Evolutionary conservation across 352 stramenopile genomes (phyloP), one percentile per base, ranked within the genome.

Genomic region (Pythium pyrilobum): DNA sequence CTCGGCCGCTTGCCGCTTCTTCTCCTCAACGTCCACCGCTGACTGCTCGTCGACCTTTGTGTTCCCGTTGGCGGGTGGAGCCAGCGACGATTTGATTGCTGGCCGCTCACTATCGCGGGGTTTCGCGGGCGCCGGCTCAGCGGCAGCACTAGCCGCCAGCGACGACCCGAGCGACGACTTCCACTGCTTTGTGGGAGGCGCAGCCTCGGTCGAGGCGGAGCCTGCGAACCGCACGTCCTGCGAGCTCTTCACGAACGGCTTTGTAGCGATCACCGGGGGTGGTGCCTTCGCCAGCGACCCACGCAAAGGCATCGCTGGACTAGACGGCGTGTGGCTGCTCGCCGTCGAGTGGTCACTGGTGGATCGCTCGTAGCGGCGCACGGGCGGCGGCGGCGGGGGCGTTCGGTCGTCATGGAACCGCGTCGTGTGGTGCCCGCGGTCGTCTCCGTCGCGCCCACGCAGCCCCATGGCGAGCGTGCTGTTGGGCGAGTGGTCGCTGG

Each of bases 161-260:
- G 47, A 49, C 3, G 51, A 43, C 15, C 13, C 21, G 28, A 62
- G 44, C 4, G 54, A 62, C 16, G 54, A 62, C 29, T 28, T 41
- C 16, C 53, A 54, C 34, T 50, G n/a, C n/a, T n/a, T n/a, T n/a
- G n/a, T 58, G 13, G 40, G 18, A 15, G 25, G 39, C n/a, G 40
- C 38, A 31, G 27, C 12, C n/a, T n/a, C n/a, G n/a, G n/a, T 39
- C 39, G 25, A 2, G 46, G 46, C 6, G 46, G 21, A 36, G 23
- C 38, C 44, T 4, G 58, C 8, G 41, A 74, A 57, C 10, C 72
- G 72, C 5, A 77, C 66, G 53, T 89, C 78, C 43, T 83, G 72
- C 3, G 66, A 65, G 28, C 76, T 87, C 27, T 71, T 77, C 5
- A 54, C 59, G 21, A 72, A 8, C 0, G 70, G 58, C 40, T 66